phyloP scores from a whole-genome alignment of 106 monocot genomes.

The Phalaenopsis equestris region DNA sequence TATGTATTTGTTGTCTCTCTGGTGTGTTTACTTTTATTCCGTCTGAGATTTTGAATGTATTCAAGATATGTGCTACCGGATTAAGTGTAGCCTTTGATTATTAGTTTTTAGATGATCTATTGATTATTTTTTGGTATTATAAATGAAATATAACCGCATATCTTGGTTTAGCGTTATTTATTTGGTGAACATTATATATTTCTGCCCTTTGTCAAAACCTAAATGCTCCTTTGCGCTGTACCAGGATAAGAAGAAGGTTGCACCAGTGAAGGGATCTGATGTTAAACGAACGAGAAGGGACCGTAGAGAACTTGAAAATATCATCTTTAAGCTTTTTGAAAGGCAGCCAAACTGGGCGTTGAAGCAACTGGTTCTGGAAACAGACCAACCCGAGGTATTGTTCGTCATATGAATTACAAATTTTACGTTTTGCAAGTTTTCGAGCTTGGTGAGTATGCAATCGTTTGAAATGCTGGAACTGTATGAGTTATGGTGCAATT shows the following conservation, averaged over 20 bases:
- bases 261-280: constrained; percentile 72
- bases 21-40: too few species aligned
- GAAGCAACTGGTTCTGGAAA: constrained; percentile 83
- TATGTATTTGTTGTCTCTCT: not conserved
- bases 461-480: too few species aligned
- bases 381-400: constrained; percentile 94
- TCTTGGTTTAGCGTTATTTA: not conserved
- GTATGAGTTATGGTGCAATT: too few species aligned
- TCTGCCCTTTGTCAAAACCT: not conserved
- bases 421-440: not conserved
- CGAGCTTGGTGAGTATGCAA: too few species aligned
- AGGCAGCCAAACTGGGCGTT: constrained; percentile 96
- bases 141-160: not conserved
- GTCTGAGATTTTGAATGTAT: too few species aligned
- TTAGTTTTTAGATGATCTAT: too few species aligned
- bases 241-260: constrained; percentile 80
- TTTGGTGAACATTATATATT: not conserved
- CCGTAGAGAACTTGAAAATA: constrained; percentile 88
- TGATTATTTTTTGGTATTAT: not conserved
- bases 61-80: too few species aligned
- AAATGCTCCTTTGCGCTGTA: not conserved
- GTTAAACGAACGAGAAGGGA: constrained; percentile 88
- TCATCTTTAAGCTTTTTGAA: constrained; percentile 97
- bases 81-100: too few species aligned
- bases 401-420: not conserved